Conservation (phyloP, 2,329 filamentous ascomycete species). For the Amauroascus verrucosus region DNA sequence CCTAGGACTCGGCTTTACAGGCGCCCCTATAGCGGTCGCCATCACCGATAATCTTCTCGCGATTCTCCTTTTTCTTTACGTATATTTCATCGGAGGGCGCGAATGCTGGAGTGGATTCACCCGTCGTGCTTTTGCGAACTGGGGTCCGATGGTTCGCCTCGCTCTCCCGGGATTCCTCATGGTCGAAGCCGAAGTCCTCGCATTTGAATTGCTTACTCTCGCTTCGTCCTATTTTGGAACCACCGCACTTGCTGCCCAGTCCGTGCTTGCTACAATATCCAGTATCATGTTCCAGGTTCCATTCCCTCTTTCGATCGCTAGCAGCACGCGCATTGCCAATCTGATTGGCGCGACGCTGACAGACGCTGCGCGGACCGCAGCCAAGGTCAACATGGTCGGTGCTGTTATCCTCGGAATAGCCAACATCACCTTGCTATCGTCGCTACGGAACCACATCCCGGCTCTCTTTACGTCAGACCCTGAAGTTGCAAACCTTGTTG, state of each 20-base stretch:
- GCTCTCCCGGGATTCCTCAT: constrained; percentile 84
- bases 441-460: constrained; percentile 63
- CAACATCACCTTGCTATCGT: constrained; percentile 61
- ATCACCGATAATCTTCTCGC: constrained; percentile 68
- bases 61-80: constrained; percentile 61
- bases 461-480: constrained; percentile 65
- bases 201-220: constrained; percentile 86
- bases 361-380: constrained; percentile 66
- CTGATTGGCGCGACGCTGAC: constrained; percentile 79
- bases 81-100: constrained; percentile 58
- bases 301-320: constrained; percentile 81
- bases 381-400: constrained; percentile 61
- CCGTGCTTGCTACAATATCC: constrained; percentile 66
- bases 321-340: constrained; percentile 81
- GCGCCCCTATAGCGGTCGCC: constrained; percentile 66
- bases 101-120: constrained; percentile 77
- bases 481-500: constrained; percentile 58
- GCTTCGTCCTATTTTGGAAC: constrained; percentile 68
- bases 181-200: constrained; percentile 87
- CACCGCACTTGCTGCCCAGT: constrained; percentile 75
- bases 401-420: constrained; percentile 63
- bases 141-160: constrained; percentile 75
- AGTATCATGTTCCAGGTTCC: constrained; percentile 82
- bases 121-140: constrained; percentile 59
- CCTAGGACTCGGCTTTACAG: constrained; percentile 59